phyloP scores from a whole-genome alignment of 306 rosid genomes.

The Sindora glabra region DNA sequence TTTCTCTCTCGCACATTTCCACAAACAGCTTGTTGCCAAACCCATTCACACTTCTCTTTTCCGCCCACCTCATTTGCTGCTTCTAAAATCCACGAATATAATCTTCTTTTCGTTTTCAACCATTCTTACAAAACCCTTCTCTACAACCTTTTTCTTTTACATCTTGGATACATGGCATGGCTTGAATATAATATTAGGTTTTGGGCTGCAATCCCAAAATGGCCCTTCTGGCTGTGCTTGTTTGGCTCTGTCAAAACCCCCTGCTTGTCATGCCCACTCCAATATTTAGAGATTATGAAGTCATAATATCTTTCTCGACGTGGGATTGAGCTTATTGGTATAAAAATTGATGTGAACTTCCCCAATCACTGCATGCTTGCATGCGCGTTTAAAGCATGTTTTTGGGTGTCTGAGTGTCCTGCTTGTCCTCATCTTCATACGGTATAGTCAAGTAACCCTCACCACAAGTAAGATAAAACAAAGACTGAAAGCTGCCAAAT shows the following conservation, averaged over 20 bases:
- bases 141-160: too few relatives aligned
- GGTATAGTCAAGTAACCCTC: too few relatives aligned
- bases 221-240: constrained; percentile 48
- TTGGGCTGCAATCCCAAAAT: constrained; percentile 61
- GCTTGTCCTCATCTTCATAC: constrained; percentile 1
- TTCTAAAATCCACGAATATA: constrained; percentile 18
- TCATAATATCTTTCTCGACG: constrained; percentile 38
- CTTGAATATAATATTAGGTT: constrained; percentile 11
- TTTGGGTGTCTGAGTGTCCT: constrained; percentile 50
- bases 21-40: constrained; percentile 56
- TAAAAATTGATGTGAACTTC: constrained; percentile 16
- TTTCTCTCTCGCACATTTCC: constrained; percentile 39
- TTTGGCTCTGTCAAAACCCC: constrained; percentile 9
- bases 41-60: constrained; percentile 40
- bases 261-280: constrained; percentile 41
- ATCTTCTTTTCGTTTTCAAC: too few relatives aligned
- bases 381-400: constrained; percentile 72
- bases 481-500: too few relatives aligned
- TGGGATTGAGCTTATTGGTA: constrained; percentile 30
- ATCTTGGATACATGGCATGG: too few relatives aligned
- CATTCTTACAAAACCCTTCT: too few relatives aligned
- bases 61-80: constrained; percentile 8
- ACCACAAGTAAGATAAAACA: too few relatives aligned
- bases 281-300: constrained; percentile 54
- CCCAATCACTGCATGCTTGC: constrained; percentile 71